A percentile compares a stretch with the other conserved stretches of the same genome.
Evolutionary conservation across 1,139 yeast species (phyloP).

Genomic region (Hansenula sp.): DNA sequence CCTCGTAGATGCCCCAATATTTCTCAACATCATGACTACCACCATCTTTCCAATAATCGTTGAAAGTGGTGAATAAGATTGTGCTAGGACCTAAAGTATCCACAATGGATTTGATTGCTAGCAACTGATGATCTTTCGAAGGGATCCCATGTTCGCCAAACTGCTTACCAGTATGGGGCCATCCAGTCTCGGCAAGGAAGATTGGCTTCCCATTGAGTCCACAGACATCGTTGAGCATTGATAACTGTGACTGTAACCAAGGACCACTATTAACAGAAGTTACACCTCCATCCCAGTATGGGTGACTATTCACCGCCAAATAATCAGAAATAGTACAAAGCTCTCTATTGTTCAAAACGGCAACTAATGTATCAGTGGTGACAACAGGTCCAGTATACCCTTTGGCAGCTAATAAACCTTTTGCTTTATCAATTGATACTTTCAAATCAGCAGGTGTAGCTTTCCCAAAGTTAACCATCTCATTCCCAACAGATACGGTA

Average conservation of each 20-base stretch:
- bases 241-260: constrained; percentile 63
- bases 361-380: constrained; percentile 76
- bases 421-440: constrained; percentile 49
- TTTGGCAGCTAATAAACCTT: constrained; percentile 50
- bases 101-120: constrained; percentile 54
- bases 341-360: constrained; percentile 61
- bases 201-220: constrained; percentile 45
- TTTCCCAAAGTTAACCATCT: constrained; percentile 62
- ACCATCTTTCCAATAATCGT: constrained; percentile 71
- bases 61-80: constrained; percentile 63
- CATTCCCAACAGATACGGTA: constrained; percentile 77
- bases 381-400: constrained; percentile 67
- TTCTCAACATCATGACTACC: constrained; percentile 65
- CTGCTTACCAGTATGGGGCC: constrained; percentile 68
- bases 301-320: constrained; percentile 76
- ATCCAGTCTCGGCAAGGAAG: constrained; percentile 69
- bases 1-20: constrained; percentile 55
- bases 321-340: constrained; percentile 68
- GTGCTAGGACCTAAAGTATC: constrained; percentile 47
- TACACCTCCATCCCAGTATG: constrained; percentile 71
- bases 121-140: constrained; percentile 51
- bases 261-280: constrained; percentile 62
- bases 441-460: constrained; percentile 55
- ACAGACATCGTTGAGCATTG: constrained; percentile 59
- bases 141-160: constrained; percentile 62